These are phyloP conservation scores for Excoecaria cochinchinensis DNA, from an alignment of 345 rosid genomes.

Conservation along the genomic window DNA sequence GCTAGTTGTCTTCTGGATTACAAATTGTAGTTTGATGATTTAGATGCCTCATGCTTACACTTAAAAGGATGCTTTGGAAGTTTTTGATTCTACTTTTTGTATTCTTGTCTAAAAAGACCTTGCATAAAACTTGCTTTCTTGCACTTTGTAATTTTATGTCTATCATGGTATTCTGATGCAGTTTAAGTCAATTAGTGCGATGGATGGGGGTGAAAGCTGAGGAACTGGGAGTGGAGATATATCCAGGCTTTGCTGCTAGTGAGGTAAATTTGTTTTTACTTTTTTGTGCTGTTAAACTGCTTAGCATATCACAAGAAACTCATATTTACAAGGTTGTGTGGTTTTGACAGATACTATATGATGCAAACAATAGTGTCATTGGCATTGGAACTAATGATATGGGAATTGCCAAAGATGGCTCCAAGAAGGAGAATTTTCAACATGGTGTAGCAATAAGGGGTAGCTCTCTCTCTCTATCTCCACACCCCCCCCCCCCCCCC, in stretches of 20 bases:
- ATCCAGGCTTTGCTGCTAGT: slow-evolving; percentile 93
- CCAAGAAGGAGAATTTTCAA: slow-evolving; percentile 83
- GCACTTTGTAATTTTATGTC: not conserved
- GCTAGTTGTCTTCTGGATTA: not conserved
- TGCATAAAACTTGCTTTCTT: not conserved
- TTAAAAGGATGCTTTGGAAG: not conserved
- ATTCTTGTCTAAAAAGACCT: too few species aligned
- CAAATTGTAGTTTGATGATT: not conserved
- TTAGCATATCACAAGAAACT: slow-evolving; percentile 12
- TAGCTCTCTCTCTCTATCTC: slow-evolving; percentile 34
- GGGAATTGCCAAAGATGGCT: slow-evolving; percentile 93
- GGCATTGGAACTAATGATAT: slow-evolving; percentile 94
- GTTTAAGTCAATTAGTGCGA: slow-evolving; percentile 82
- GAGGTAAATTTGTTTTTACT: slow-evolving; percentile 52
- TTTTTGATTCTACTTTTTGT: not conserved
- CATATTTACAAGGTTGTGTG: slow-evolving; percentile 20
- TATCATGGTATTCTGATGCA: slow-evolving; percentile 27
- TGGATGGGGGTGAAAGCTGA: slow-evolving; percentile 96
- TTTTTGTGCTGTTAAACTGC: not conserved
- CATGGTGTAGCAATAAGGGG: slow-evolving; percentile 83
- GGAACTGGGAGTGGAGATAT: slow-evolving; percentile 91
- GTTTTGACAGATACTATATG: slow-evolving; percentile 61
- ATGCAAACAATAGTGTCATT: slow-evolving; percentile 57
- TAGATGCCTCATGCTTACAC: not conserved
- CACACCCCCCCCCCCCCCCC: too few species aligned